Evolutionary conservation across 495 filamentous ascomycete genomes (phyloP), one percentile per base, ranked within the genome.

Genomic region (Penicillium malachiteum): DNA sequence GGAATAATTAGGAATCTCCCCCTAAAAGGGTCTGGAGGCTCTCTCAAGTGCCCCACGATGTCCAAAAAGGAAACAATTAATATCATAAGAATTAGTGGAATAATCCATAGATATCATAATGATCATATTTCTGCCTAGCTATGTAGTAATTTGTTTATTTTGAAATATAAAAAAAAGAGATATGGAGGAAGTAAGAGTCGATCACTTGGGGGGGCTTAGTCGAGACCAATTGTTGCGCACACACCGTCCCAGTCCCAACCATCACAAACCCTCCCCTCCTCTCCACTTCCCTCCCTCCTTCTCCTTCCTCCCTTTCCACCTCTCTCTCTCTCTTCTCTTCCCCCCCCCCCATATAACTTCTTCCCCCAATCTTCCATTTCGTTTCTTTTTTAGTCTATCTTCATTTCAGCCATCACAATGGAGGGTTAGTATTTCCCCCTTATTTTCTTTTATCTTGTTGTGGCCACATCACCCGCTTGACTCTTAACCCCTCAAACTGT

Each of bases 351-450:
- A 11, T 13, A 30, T 30, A 13, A 8, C 11, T 21, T 57, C 60
- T 56, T 50, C 60, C 60, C 68, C 65, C 21, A 26, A 64, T 68
- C 69, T 64, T 72, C 61, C 70, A 66, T 68, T 63, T 75, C 70
- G 70, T 66, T 68, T 67, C 67, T 67, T 65, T 70, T 66, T 59
- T 59, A 57, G 54, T 69, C 62, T 58, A 66, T 69, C 71, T 73
- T 67, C 70, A 44, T 53, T 26, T 55, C 30, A 21, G 66, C 71
- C 61, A 72, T 77, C 81, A 80, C 73, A 76, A 92, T 92, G 88
- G 88, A 92, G 82, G 88, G 88, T 92, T 81, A 21, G 38, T 52
- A 85, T 69, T 62, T 57, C 50, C 49, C 45, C n/a, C n/a, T n/a
- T n/a, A n/a, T 48, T 31, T 18, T 44, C 13, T 16, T 42, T 48